A percentile compares a stretch with the other conserved stretches of the same genome.
Evolutionary conservation across 1,284 basidiomycete genomes (phyloP).

Genomic region (Lignosus rhinocerotis): DNA sequence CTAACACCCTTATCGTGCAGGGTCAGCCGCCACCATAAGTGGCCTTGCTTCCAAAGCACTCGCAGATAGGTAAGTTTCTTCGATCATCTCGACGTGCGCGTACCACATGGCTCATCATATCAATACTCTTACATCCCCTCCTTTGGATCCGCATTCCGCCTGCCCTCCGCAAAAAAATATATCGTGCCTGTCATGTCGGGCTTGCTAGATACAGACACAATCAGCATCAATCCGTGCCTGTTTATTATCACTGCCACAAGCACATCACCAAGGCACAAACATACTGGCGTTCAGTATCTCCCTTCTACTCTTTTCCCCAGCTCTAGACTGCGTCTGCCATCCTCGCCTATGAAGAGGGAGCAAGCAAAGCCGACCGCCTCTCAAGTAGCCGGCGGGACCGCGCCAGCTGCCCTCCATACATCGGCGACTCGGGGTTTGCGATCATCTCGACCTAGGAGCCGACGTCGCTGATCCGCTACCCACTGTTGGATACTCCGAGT

Average conservation of each 20-base stretch:
- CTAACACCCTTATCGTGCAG: neutral
- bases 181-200: too few species aligned
- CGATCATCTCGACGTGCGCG: neutral
- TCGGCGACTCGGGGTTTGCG: too few species aligned
- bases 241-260: neutral
- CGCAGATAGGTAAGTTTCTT: neutral
- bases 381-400: too few species aligned
- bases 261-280: neutral
- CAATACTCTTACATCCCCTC: neutral
- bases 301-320: neutral
- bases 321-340: too few species aligned
- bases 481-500: neutral
- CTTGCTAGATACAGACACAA: neutral
- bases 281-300: neutral
- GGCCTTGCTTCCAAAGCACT: neutral
- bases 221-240: neutral
- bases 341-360: too few species aligned
- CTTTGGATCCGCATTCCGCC: neutral
- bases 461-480: neutral
- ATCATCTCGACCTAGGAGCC: too few species aligned
- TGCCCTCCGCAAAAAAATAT: neutral
- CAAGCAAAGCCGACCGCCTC: too few species aligned
- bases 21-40: neutral
- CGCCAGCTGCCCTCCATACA: too few species aligned
- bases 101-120: neutral